Base-by-base conservation (phyloP, 2,329 filamentous ascomycete species). In the Trichoderma cornu-damae region DNA sequence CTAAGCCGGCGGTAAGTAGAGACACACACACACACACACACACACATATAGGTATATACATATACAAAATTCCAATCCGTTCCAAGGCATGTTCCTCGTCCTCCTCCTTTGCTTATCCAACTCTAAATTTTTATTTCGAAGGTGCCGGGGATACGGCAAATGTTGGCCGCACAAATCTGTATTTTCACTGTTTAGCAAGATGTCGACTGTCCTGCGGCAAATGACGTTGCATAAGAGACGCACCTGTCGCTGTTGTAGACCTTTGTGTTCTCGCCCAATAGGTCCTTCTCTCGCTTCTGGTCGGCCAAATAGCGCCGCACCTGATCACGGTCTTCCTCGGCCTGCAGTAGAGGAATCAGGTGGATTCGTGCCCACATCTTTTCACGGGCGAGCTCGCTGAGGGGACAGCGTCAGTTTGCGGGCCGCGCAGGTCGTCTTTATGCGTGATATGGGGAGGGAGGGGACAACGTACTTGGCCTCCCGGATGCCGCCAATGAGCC, bases 331-430 rank as follows among this genome's bases (percentile, higher is more conserved):
- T 99, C 94, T 74, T 96, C 91, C 72, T 99, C 94, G 57, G 94
- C 94, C 73, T 97, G 93, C 62, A 99, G 84, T 62, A 96, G 78
- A 59, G 94, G 94, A 69, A 93, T 94, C 63, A 99, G 81, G 76
- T 97, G 85, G 75, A 99, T 96, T 70, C 94, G 88, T 61, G 90
- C 85, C 94, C 94, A 99, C 84, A 96, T 94, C 81, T 97, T 99
- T 72, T 99, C 94, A 67, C 94, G 90, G 62, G 86, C 89, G 65
- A 96, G 86, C 76, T 99, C 94, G 70, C 92, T 96, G 67, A 24
- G 0, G 14, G 7, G 20, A 32, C 20, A 42, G 11, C 32, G 54
- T 50, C 20, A 55, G 44, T 46, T n/a, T 49, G 44, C 32, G 6
- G 18, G n/a, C 3, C 3, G 0, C 12, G n/a, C n/a, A n/a, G n/a